Evolutionary conservation across 805 yeast genomes (phyloP).

Genomic region (Candida adriatica): DNA sequence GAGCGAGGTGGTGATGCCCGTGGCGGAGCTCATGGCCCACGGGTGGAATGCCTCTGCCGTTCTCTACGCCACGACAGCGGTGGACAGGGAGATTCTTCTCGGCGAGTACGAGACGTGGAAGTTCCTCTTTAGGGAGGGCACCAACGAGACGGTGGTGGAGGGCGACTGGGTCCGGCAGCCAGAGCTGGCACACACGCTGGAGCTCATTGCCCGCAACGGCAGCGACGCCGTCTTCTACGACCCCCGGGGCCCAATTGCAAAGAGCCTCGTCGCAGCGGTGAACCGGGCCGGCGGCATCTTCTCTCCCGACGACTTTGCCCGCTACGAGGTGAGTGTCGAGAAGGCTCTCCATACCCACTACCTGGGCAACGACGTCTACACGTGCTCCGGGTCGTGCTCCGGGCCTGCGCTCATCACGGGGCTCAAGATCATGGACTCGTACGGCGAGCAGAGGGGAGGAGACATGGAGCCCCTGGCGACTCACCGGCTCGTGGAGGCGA

Average conservation of each 20-base stretch:
- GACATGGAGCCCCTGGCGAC: slow-evolving; percentile 44
- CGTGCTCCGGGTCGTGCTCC: slow-evolving; percentile 68
- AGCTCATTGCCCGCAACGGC: slow-evolving; percentile 68
- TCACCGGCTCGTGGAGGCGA: slow-evolving; percentile 72
- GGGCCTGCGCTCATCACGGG: slow-evolving; percentile 83
- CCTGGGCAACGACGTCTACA: slow-evolving; percentile 38
- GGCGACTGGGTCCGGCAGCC: slow-evolving; percentile 64
- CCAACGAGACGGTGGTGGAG: slow-evolving; percentile 27
- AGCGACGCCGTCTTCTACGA: slow-evolving; percentile 75
- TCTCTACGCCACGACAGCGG: slow-evolving; percentile 36
- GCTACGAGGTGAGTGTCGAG: slow-evolving; percentile 42
- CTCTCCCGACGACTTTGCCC: slow-evolving; percentile 54
- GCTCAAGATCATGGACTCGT: slow-evolving; percentile 51
- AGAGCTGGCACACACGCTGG: slow-evolving; percentile 59
- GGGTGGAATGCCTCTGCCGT: slow-evolving; percentile 57
- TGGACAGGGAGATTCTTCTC: slow-evolving; percentile 28
- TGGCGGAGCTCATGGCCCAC: slow-evolving; percentile 49
- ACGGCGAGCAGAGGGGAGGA: slow-evolving; percentile 32
- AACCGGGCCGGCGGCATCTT: slow-evolving; percentile 61
- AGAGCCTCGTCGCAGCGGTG: slow-evolving; percentile 44
- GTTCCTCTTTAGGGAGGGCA: slow-evolving; percentile 38
- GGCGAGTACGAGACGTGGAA: slow-evolving; percentile 44
- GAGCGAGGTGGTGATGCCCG: slow-evolving; percentile 71
- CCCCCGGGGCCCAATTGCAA: slow-evolving; percentile 69
- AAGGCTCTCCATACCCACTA: slow-evolving; percentile 38